Evolutionary conservation across 208 protist species (phyloP), one percentile per base, ranked within the genome.

Genomic region (Trypanosoma mega): DNA sequence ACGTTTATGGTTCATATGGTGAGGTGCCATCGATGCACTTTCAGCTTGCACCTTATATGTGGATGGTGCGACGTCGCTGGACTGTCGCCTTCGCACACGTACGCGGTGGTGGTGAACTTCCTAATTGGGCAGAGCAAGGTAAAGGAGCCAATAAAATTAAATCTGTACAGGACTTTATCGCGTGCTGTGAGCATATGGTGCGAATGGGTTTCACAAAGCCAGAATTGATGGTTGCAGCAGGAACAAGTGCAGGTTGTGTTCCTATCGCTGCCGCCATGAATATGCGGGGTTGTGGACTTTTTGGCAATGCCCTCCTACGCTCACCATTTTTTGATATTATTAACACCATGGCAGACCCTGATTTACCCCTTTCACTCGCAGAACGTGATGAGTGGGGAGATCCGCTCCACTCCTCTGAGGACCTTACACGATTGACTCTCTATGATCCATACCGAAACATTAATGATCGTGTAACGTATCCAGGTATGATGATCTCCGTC

Each of bases 321-420:
- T 92, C 95, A 8, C 93, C 94, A 0, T 98, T 98, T 66, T 74
- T 98, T 18, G 96, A 98, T 63, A 63, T 97, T 8, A 85, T 96
- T 51, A 96, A 87, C 74, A 98, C 94, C 30, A 97, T 98, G 93
- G 50, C 74, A 7, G 92, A 97, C 60, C 76, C 83, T 26, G 78
- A 91, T 46, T 71, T 98, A 7, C 93, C 95, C 16, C 78, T 98
- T 14, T 96, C 93, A 26, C 60, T 93, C 2, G 87, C 78, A 9
- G 93, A 98, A 60, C 91, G 84, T n/a, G 84, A 93, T 27, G 93
- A 97, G 64, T 98, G 96, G 94, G 95, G 95, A 21, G 96, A 97
- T 69, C 93, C 93, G 48, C 78, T 93, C 24, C 85, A 93, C 72
- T 73, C 33, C 47, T 74, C 76, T 30, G 56, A 68, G 7, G 90